Evolutionary conservation across 192 early-diverging fungal species (phyloP), one percentile per base, ranked within the genome.

Genomic region (Rhizophlyctis rosea): DNA sequence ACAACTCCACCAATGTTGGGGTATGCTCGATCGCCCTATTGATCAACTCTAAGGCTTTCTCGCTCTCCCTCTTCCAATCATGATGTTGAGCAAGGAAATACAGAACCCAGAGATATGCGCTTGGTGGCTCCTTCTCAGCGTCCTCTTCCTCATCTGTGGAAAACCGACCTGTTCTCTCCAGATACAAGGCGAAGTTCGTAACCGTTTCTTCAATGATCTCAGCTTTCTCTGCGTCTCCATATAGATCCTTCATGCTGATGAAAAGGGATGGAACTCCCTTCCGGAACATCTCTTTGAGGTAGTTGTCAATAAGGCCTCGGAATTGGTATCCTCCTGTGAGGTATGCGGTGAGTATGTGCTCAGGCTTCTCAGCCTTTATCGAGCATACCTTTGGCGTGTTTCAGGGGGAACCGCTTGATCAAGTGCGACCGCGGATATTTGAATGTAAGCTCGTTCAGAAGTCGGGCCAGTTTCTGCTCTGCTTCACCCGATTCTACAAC

Each of bases 191-290:
- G 68, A 90, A 94, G 33, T 80, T 81, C 52, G 84, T 71, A 18
- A 89, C 78, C n/a, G 90, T 70, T 9, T 73, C 74, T 48, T 90
- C 85, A 44, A 98, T 78, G 13, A 85, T 78, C 1, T 57, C 58
- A 3, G 77, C 81, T 77, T 96, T 96, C 27, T 75, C 80, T 4
- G 74, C 66, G 60, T 84, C 39, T 65, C 85, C 65, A 59, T 92
- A 93, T 14, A 92, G 77, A 18, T 77, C 78, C 74, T 90, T 91
- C 61, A 94, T 67, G 65, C 82, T 87, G 47, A 85, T 83, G 65
- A 98, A 97, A 36, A 96, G 71, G 1, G 96, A 98, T 4, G 94
- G 94, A 18, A 98, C 91, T 34, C 94, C 93, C 75, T 95, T 95
- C 62, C 88, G 83, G 64, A 98, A 84, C 39, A 85, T 84, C 28